Percentiles rank a stretch among this genome's conserved stretches.
Evolutionary conservation across 2,329 filamentous ascomycete genomes (phyloP).

Genomic region (Aspergillus tamarii): DNA sequence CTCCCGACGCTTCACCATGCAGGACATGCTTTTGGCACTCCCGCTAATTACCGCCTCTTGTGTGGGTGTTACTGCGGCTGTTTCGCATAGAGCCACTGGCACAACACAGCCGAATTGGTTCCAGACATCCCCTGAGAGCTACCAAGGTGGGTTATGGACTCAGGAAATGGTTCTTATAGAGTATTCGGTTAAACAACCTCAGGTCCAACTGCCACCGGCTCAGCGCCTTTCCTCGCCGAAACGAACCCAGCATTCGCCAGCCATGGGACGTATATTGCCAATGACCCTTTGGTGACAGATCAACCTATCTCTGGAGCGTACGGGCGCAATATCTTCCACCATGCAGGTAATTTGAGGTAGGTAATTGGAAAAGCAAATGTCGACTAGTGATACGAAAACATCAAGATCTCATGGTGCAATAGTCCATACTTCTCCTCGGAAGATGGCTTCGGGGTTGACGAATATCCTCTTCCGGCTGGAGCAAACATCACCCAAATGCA

Average conservation of each 20-base stretch:
- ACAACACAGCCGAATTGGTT: slow-evolving; percentile 2
- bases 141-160: neutral
- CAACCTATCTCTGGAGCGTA: slow-evolving; percentile 65
- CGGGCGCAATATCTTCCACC: slow-evolving; percentile 68
- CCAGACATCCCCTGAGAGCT: slow-evolving; percentile 4
- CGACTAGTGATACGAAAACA: neutral
- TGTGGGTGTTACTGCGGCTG: neutral
- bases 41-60: neutral
- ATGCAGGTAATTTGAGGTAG: slow-evolving; percentile 66
- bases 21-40: neutral
- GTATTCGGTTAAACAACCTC: neutral
- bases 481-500: slow-evolving; percentile 71
- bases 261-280: slow-evolving; percentile 61
- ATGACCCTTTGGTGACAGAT: slow-evolving; percentile 71
- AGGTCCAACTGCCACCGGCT: slow-evolving; percentile 58
- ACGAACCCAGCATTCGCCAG: slow-evolving; percentile 68
- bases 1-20: neutral
- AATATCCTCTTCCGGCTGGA: slow-evolving; percentile 68
- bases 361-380: neutral
- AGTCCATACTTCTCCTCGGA: slow-evolving; percentile 68
- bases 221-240: slow-evolving; percentile 70
- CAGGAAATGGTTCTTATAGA: neutral
- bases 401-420: neutral
- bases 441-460: slow-evolving; percentile 70
- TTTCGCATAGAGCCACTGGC: neutral